Evolutionary conservation across 768 basidiomycete genomes (phyloP).

Genomic region (Asterophora lycoperdoides): DNA sequence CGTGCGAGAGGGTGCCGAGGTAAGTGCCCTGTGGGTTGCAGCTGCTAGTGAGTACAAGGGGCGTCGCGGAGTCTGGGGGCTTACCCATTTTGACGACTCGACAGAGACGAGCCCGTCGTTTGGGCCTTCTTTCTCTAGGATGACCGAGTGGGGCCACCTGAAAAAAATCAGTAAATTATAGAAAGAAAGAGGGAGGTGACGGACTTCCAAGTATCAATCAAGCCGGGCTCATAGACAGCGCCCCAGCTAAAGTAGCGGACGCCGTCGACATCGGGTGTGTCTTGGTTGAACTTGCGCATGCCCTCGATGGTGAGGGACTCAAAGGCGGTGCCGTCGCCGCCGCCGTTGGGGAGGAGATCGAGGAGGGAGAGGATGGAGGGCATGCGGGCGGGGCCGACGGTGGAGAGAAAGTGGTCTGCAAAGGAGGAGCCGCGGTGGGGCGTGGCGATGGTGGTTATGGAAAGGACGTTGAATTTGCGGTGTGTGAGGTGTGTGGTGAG

Average conservation of each 20-base stretch:
- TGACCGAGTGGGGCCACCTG: conserved; percentile 73
- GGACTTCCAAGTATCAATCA: conserved; percentile 86
- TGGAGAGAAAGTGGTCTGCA: conserved; percentile 83
- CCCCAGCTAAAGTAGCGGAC: conserved; percentile 97
- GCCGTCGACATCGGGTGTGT: conserved; percentile 71
- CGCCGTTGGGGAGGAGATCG: conserved; percentile 84
- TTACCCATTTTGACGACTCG: conserved; percentile 79
- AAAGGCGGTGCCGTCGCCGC: conserved; percentile 94
- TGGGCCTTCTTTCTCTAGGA: conserved; percentile 82
- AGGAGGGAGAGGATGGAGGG: conserved; percentile 70
- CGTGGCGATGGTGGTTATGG: conserved; percentile 90
- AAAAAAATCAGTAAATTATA: conserved; percentile 13
- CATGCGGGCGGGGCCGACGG: conserved; percentile 63
- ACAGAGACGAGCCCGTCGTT: conserved; percentile 95
- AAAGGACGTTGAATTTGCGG: conserved; percentile 76
- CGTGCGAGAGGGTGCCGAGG: conserved; percentile 84
- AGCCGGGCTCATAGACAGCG: conserved; percentile 80
- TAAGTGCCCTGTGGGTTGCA: conserved; percentile 67
- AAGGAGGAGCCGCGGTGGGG: conserved; percentile 94
- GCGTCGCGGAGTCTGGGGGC: conserved; percentile 6
- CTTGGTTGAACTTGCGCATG: conserved; percentile 87
- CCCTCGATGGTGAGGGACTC: conserved; percentile 78
- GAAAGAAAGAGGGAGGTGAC: conserved; percentile 9
- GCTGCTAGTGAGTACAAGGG: neutral
- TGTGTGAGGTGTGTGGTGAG: conserved; percentile 74